Evolutionary conservation across 345 rosid genomes (phyloP).

Genomic region (Syzygium grande): DNA sequence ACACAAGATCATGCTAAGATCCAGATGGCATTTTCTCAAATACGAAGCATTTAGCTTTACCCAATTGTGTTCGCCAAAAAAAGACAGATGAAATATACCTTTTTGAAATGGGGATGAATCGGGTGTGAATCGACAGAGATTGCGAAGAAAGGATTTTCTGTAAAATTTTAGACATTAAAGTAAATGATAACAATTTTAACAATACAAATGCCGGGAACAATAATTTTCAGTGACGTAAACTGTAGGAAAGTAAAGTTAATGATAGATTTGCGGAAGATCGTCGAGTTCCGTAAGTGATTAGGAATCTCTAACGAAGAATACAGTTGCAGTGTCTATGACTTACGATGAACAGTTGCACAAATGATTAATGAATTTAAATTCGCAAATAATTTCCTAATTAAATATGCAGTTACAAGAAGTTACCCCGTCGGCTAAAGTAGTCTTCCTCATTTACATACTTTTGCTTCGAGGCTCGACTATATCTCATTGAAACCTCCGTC

Average conservation of each 20-base stretch:
- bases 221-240: fast-evolving
- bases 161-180: too few relatives aligned
- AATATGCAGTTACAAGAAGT: too few relatives aligned
- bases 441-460: too few relatives aligned
- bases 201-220: fast-evolving
- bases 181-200: background rate
- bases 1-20: background rate
- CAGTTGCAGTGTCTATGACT: too few relatives aligned
- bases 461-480: too few relatives aligned
- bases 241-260: background rate
- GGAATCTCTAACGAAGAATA: too few relatives aligned
- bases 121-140: background rate
- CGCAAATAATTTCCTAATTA: too few relatives aligned
- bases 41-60: background rate
- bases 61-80: background rate
- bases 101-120: background rate
- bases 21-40: background rate
- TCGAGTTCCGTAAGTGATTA: too few relatives aligned
- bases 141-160: background rate
- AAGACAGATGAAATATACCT: background rate
- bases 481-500: too few relatives aligned
- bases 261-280: background rate
- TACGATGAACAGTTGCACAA: too few relatives aligned
- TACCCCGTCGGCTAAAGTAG: too few relatives aligned
- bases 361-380: too few relatives aligned